A percentile compares a stretch with the other conserved stretches of the same genome.
Evolutionary conservation across 2,329 filamentous ascomycete species (phyloP).

Genomic region (Botrytis tulipae): DNA sequence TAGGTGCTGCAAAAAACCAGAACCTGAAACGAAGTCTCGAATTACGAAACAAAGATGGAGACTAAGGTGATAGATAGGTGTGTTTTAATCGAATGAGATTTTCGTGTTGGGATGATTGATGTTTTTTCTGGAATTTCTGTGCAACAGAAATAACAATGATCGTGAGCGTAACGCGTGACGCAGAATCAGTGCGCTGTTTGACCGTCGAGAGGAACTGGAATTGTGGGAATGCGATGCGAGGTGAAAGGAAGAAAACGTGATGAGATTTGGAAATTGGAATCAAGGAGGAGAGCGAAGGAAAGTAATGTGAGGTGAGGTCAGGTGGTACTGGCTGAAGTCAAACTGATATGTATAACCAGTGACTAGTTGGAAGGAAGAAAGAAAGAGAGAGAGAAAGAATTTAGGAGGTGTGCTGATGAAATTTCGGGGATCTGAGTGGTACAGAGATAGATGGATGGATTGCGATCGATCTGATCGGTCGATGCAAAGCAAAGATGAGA

Average conservation of each 20-base stretch:
- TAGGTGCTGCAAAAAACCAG: neutral
- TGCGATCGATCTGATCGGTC: neutral
- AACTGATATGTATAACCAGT: neutral
- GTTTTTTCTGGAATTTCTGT: neutral
- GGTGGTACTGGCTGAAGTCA: no score
- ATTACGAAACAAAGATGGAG: neutral
- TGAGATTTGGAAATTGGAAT: neutral
- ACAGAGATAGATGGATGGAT: neutral
- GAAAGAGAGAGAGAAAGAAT: no score
- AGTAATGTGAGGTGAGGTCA: no score
- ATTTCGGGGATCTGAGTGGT: no score
- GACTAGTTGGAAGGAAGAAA: neutral
- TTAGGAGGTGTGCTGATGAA: no score
- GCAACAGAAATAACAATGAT: neutral
- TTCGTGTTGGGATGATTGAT: neutral
- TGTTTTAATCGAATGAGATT: neutral
- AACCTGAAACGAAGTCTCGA: neutral
- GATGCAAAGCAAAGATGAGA: neutral
- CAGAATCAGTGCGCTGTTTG: no score
- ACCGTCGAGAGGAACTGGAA: no score
- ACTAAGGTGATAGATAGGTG: neutral
- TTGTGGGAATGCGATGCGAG: neutral
- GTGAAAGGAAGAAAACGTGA: neutral
- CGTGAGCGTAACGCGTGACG: neutral
- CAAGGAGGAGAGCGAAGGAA: no score